Evolutionary conservation across 1,284 basidiomycete species (phyloP).

Genomic region (Sutorius eximius): DNA sequence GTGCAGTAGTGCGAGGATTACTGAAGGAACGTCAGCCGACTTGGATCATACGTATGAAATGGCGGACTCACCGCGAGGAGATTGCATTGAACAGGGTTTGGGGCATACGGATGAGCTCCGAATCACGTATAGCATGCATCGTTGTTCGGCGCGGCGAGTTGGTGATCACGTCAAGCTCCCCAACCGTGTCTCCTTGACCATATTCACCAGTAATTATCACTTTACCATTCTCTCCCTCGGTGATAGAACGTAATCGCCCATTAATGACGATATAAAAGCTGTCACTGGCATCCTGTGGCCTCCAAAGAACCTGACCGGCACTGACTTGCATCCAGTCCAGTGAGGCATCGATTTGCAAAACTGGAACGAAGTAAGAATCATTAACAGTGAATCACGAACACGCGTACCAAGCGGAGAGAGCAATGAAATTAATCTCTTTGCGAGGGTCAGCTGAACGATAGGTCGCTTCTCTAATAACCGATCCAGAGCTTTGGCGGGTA

Average conservation of each 20-base stretch:
- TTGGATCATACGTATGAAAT: neutral
- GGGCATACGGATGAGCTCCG: slow-evolving; percentile 97
- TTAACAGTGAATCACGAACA: neutral
- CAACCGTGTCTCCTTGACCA: slow-evolving; percentile 86
- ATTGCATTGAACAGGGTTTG: slow-evolving; percentile 98
- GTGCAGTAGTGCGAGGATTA: slow-evolving; percentile 94
- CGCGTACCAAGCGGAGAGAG: slow-evolving; percentile 83
- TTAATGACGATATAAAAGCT: slow-evolving; percentile 99
- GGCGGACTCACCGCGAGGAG: slow-evolving; percentile 63
- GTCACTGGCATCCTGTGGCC: slow-evolving; percentile 86
- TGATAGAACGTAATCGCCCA: slow-evolving; percentile 86
- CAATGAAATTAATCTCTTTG: slow-evolving; percentile 92
- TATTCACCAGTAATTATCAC: slow-evolving; percentile 91
- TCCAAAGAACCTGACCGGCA: slow-evolving; percentile 91
- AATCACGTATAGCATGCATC: slow-evolving; percentile 96
- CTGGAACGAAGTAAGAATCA: slow-evolving; percentile 40
- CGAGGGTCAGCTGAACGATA: slow-evolving; percentile 94
- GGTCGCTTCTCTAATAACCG: slow-evolving; percentile 90
- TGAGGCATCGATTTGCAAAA: slow-evolving; percentile 95
- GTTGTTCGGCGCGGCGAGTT: slow-evolving; percentile 87
- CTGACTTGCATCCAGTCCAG: slow-evolving; percentile 98
- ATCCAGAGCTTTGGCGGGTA: slow-evolving; percentile 88
- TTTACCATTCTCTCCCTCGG: slow-evolving; percentile 66
- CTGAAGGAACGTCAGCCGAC: slow-evolving; percentile 41
- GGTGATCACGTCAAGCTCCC: slow-evolving; percentile 97